Conservation (phyloP, 306 rosid species). For the Echinosophora koreensis region DNA sequence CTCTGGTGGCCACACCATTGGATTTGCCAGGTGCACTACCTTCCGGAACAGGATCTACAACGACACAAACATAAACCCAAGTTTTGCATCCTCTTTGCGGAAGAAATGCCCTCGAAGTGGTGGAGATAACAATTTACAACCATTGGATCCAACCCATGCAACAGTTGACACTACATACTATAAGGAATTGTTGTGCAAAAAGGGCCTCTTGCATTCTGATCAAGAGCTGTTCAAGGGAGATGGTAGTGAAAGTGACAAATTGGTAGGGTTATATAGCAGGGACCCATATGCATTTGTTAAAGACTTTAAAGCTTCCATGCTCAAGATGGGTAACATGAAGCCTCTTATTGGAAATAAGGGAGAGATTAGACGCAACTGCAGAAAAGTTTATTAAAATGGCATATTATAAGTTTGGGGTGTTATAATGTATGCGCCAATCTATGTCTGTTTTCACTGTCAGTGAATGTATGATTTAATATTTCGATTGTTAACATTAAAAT, state of each 20-base stretch:
- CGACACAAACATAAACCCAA: neutral
- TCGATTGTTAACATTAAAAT: too few relatives aligned
- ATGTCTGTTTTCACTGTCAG: too few relatives aligned
- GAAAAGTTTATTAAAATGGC: slow-evolving; percentile 40
- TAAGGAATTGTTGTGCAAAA: slow-evolving; percentile 26
- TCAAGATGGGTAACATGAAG: slow-evolving; percentile 55
- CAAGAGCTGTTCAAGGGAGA: slow-evolving; percentile 50
- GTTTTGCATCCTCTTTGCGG: slow-evolving; percentile 35
- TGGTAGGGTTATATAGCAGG: slow-evolving; percentile 43
- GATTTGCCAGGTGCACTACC: slow-evolving; percentile 40
- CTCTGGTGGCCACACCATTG: slow-evolving; percentile 62
- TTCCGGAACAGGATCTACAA: slow-evolving; percentile 36
- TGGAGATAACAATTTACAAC: slow-evolving; percentile 34
- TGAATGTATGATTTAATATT: too few relatives aligned
- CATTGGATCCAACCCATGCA: slow-evolving; percentile 45
- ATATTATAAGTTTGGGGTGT: too few relatives aligned
- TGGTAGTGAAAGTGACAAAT: slow-evolving; percentile 47
- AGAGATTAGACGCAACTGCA: slow-evolving; percentile 40
- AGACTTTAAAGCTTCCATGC: slow-evolving; percentile 51
- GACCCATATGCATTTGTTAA: slow-evolving; percentile 39
- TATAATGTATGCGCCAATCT: too few relatives aligned
- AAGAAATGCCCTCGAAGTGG: slow-evolving; percentile 37
- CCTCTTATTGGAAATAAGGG: slow-evolving; percentile 35
- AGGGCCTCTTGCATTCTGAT: slow-evolving; percentile 60
- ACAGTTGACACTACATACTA: slow-evolving; percentile 45